phyloP scores from a whole-genome alignment of 208 protist genomes.

The Leishmania gerbilli region DNA sequence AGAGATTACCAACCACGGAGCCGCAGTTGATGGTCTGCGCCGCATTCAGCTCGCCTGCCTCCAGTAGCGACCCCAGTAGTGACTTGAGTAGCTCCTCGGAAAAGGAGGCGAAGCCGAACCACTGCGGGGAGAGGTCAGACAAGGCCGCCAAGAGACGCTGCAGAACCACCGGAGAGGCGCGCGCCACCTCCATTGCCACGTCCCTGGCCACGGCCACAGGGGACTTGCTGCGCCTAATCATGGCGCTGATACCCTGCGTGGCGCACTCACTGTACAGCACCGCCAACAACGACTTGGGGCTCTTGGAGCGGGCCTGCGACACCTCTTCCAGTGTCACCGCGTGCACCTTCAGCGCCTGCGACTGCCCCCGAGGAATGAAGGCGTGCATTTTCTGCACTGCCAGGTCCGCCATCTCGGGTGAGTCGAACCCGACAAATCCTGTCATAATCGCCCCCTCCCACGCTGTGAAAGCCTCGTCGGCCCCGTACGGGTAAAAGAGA shows the following conservation, averaged over 20 bases:
- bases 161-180: conserved; percentile 43
- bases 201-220: conserved; percentile 40
- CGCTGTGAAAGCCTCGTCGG: conserved; percentile 74
- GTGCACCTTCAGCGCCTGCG: conserved; percentile 57
- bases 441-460: conserved; percentile 40
- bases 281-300: conserved; percentile 35
- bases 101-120: conserved; percentile 44
- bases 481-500: conserved; percentile 87
- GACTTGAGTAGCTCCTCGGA: conserved; percentile 60
- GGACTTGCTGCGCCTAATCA: conserved; percentile 29
- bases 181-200: conserved; percentile 50
- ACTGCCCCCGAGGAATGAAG: conserved; percentile 81
- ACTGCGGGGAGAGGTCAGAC: conserved; percentile 32
- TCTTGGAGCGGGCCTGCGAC: conserved; percentile 31
- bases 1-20: conserved; percentile 57
- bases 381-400: conserved; percentile 79
- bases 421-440: conserved; percentile 82
- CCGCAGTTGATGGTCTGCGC: conserved; percentile 66
- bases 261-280: conserved; percentile 36
- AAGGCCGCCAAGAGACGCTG: conserved; percentile 45
- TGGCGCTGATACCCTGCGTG: conserved; percentile 30
- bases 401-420: conserved; percentile 61
- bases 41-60: conserved; percentile 31
- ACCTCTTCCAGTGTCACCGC: conserved; percentile 57
- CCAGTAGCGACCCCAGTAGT: conserved; percentile 56